Base-by-base conservation (phyloP, 768 basidiomycete genomes). In the Suillus decipiens region DNA sequence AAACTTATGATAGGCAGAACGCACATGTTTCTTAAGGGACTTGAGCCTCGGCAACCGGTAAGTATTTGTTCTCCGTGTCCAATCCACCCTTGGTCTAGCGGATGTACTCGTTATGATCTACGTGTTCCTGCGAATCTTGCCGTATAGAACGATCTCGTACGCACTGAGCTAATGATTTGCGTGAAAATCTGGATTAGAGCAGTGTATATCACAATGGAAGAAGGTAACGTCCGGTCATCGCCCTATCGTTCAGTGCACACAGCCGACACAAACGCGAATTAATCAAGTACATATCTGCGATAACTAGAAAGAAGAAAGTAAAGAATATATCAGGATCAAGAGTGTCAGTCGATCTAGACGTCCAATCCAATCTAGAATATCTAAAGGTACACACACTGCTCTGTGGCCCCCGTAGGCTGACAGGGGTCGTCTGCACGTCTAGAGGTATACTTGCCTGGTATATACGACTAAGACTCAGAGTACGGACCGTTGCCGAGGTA, bases 41-140 rank as follows among this genome's bases (percentile, higher is more conserved):
- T 87, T 77, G 54, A 28, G 28, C 1, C 3, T 28, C 28, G 28
- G 28, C 28, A 28, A 28, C 28, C 28, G 28, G 28, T 28, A 28
- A 28, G 28, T 28, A 3, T 28, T 28, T 28, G 28, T 28, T 28
- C 34, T 36, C 34, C 34, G 34, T 36, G 34, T 36, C 34, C 34
- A 36, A 10, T 36, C 34, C 34, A 36, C 34, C 34, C 9, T 36
- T 36, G 37, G 14, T 99, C 97, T 96, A 99, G 17, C 96, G 90
- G 70, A 98, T 95, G 41, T 98, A 88, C 64, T 86, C 84, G 24
- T 94, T 96, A 64, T 98, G 94, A 75, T 98, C 95, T 66, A 99
- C 98, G 59, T 85, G 84, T 43, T 89, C 84, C 82, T 99, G 96
- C n/a, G 28, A 28, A 28, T 28, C 28, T 92, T 95, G 73, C 15